phyloP scores from a whole-genome alignment of 495 filamentous ascomycete species.

The Peziza echinospora region DNA sequence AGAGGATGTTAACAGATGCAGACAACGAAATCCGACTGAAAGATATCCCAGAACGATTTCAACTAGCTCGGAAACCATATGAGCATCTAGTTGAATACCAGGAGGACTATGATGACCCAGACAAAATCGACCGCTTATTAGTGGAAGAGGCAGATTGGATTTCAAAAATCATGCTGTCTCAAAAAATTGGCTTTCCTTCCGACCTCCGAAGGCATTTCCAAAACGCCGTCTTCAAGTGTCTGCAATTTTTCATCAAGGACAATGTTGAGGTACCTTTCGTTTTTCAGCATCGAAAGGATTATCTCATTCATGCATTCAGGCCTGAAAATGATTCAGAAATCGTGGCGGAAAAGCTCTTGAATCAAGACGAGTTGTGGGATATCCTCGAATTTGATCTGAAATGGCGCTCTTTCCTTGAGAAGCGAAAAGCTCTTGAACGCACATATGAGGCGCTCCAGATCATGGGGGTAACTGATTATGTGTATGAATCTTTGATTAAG shows the following conservation, averaged over 20 bases:
- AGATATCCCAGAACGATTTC: constrained; percentile 86
- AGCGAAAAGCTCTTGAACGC: constrained; percentile 59
- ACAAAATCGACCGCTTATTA: constrained; percentile 44
- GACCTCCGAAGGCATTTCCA: constrained; percentile 65
- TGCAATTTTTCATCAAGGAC: constrained; percentile 82
- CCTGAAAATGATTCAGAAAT: constrained; percentile 49
- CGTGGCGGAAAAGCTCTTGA: constrained; percentile 68
- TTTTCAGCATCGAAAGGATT: constrained; percentile 94
- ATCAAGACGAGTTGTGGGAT: constrained; percentile 83
- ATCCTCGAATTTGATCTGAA: constrained; percentile 87
- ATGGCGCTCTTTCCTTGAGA: constrained; percentile 74
- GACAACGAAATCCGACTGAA: constrained; percentile 70
- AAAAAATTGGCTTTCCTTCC: constrained; percentile 42
- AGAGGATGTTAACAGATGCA: constrained; percentile 84
- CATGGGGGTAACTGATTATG: constrained; percentile 32
- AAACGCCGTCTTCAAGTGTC: constrained; percentile 69
- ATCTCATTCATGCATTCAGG: constrained; percentile 79
- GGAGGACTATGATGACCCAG: constrained; percentile 13
- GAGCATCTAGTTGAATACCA: constrained; percentile 43
- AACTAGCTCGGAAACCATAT: constrained; percentile 75
- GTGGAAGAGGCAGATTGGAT: constrained; percentile 82
- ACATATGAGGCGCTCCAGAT: constrained; percentile 50
- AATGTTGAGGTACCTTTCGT: constrained; percentile 91
- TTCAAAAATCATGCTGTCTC: constrained; percentile 63
- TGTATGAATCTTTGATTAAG: constrained; percentile 25